Evolutionary conservation across 495 filamentous ascomycete species (phyloP).

Genomic region (Penicillium atrosanguineum): DNA sequence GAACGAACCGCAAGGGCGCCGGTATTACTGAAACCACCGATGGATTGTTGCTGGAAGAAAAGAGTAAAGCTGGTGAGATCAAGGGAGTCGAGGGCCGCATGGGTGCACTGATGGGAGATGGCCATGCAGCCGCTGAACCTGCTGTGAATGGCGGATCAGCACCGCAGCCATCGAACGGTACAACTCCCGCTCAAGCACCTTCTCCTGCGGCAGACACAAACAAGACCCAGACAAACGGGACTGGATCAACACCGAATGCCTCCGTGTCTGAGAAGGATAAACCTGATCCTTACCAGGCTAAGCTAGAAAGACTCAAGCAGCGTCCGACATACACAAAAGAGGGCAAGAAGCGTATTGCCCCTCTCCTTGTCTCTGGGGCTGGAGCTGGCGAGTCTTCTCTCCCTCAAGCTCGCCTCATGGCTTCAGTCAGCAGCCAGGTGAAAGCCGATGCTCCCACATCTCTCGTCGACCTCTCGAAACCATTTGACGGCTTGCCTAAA

Average conservation of each 20-base stretch:
- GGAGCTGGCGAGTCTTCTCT: constrained; percentile 80
- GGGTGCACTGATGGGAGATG: constrained; percentile 96
- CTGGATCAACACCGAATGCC: constrained; percentile 19
- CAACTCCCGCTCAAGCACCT: constrained; percentile 36
- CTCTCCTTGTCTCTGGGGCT: constrained; percentile 82
- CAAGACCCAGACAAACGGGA: constrained; percentile 43
- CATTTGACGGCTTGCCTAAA: constrained; percentile 88
- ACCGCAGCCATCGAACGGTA: constrained; percentile 39
- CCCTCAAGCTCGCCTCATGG: constrained; percentile 80
- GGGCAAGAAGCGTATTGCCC: constrained; percentile 92
- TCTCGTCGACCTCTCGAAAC: constrained; percentile 87
- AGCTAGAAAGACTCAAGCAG: constrained; percentile 78
- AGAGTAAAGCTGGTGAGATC: constrained; percentile 85
- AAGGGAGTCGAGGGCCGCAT: constrained; percentile 89
- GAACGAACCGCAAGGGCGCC: constrained; percentile 77
- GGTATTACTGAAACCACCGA: constrained; percentile 90
- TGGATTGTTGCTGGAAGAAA: constrained; percentile 81
- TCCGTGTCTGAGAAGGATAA: constrained; percentile 57
- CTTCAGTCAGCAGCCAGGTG: constrained; percentile 57
- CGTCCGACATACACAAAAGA: constrained; percentile 95
- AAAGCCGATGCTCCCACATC: constrained; percentile 75
- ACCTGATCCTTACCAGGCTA: constrained; percentile 60
- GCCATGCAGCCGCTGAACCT: constrained; percentile 20
- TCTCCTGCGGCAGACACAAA: constrained; percentile 34
- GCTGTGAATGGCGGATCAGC: constrained; percentile 43